Conservation (phyloP, 2,329 filamentous ascomycete genomes). For the Dactylellina drechsleri region DNA sequence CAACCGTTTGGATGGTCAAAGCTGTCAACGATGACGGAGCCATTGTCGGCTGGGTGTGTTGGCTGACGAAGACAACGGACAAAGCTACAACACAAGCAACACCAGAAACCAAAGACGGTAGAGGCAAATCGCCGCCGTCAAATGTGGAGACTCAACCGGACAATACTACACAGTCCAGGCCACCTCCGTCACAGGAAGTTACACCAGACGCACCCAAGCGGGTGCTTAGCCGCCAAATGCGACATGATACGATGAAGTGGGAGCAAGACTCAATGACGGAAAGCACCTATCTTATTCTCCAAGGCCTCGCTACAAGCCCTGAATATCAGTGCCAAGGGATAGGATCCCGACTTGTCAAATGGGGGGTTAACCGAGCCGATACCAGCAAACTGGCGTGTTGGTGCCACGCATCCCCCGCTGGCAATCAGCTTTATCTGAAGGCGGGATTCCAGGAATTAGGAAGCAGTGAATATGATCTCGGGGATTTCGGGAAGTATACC, state of each 20-base stretch:
- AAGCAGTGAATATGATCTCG: conserved; percentile 27
- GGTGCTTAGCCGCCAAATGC: conserved; percentile 22
- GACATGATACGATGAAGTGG: conserved; percentile 17
- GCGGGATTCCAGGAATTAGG: conserved; percentile 27
- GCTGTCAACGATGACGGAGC: conserved; percentile 16
- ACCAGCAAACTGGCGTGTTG: conserved; percentile 14
- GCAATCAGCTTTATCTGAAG: conserved; percentile 27
- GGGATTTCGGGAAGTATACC: conserved; percentile 25
- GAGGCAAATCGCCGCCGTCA: too few species aligned
- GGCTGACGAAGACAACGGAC: conserved; percentile 12
- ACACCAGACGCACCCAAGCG: conserved; percentile 16
- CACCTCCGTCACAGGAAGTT: conserved; percentile 2
- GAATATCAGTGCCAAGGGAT: conserved; percentile 25
- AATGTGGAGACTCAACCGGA: neutral
- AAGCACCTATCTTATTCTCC: conserved; percentile 22
- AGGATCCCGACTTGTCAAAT: conserved; percentile 25
- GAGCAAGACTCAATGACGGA: conserved; percentile 24
- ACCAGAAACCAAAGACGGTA: neutral
- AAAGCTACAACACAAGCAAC: neutral
- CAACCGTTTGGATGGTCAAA: conserved; percentile 19
- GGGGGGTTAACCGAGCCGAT: conserved; percentile 27
- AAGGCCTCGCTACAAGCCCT: conserved; percentile 19
- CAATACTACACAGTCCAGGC: neutral
- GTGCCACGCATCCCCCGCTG: conserved; percentile 30
- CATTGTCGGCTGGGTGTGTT: conserved; percentile 28